Evolutionary conservation across 345 rosid species (phyloP).

Genomic region (Punica granatum): DNA sequence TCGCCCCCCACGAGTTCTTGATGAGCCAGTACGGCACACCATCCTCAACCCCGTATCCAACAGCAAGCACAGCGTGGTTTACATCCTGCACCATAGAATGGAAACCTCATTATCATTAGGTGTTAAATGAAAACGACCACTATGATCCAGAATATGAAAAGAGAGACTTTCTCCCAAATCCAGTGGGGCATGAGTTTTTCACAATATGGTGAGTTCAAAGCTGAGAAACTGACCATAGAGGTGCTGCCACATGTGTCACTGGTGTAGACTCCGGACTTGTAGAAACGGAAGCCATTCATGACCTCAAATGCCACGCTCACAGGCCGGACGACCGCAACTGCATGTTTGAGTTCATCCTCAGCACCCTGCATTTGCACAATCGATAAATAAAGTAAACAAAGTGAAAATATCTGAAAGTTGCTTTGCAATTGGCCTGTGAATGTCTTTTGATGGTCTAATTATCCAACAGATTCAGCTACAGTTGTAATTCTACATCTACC

Average conservation of each 20-base stretch:
- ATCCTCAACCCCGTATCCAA: constrained; percentile 83
- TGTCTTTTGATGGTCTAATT: neutral
- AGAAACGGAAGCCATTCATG: constrained; percentile 48
- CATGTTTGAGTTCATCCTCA: constrained; percentile 85
- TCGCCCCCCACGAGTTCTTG: constrained; percentile 87
- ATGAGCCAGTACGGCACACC: constrained; percentile 83
- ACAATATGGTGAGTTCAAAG: neutral
- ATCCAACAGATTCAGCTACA: neutral
- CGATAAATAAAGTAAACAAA: neutral
- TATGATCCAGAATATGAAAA: neutral
- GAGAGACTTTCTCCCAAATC: neutral
- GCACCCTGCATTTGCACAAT: constrained; percentile 52
- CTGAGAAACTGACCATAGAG: constrained; percentile 46
- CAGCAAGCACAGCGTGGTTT: constrained; percentile 95
- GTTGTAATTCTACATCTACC: neutral
- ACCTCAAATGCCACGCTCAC: constrained; percentile 93
- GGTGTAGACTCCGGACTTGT: constrained; percentile 79
- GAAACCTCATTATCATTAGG: neutral
- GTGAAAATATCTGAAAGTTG: neutral
- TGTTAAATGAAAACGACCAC: neutral
- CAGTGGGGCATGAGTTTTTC: neutral
- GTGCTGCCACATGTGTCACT: constrained; percentile 57
- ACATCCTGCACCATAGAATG: constrained; percentile 54
- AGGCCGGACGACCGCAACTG: constrained; percentile 81
- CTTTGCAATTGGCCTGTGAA: neutral